Evolutionary conservation across 495 filamentous ascomycete species (phyloP).

Genomic region (Talaromyces adpressus): DNA sequence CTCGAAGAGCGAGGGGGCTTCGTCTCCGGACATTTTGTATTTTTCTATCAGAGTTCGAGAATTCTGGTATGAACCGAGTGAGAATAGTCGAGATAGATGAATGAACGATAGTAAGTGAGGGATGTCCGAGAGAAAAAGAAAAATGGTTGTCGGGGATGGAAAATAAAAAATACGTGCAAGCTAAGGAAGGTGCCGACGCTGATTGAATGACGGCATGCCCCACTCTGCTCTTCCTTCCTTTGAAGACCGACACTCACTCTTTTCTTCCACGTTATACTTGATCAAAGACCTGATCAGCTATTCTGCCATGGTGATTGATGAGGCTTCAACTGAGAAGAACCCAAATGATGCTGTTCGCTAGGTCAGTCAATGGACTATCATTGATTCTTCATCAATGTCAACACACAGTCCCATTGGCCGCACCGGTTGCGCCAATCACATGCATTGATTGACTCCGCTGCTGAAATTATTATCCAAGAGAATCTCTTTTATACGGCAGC

Average conservation of each 20-base stretch:
- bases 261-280: not conserved
- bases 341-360: not conserved
- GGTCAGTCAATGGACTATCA: not conserved
- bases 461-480: not conserved
- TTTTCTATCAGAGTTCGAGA: not conserved
- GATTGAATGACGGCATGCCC: constrained; percentile 4
- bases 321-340: not conserved
- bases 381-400: not conserved
- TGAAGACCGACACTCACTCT: too few species aligned
- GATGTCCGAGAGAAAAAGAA: not conserved
- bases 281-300: not conserved
- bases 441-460: not conserved
- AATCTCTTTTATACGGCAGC: not conserved
- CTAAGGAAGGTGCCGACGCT: not conserved
- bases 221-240: not conserved
- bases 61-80: not conserved
- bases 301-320: not conserved
- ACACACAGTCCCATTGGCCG: not conserved
- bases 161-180: not conserved
- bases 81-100: not conserved
- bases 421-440: not conserved
- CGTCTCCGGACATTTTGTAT: constrained; percentile 5
- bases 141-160: not conserved
- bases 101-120: not conserved
- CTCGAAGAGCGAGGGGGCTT: constrained; percentile 18